Percentiles rank a stretch among this genome's conserved stretches.
Evolutionary conservation across 2,329 filamentous ascomycete genomes (phyloP).

Genomic region (Didymella pomorum): DNA sequence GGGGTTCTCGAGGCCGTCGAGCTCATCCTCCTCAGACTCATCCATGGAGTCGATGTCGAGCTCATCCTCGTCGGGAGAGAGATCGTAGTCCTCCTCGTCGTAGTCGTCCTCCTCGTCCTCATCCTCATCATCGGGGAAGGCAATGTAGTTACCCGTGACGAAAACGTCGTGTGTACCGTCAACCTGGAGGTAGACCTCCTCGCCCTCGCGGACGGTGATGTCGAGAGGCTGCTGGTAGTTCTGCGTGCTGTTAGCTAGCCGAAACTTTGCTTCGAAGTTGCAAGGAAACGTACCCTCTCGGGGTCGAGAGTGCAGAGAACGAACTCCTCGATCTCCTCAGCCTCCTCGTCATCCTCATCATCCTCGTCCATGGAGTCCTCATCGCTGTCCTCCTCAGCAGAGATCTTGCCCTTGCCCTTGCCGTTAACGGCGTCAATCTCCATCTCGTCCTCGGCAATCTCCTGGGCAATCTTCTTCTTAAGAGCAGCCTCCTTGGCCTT

Average conservation of each 20-base stretch:
- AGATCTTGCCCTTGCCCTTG: conserved; percentile 63
- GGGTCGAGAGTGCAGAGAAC: conserved; percentile 96
- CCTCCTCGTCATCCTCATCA: conserved; percentile 48
- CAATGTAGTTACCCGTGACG: conserved; percentile 95
- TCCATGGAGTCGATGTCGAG: conserved; percentile 62
- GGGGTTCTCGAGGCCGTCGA: conserved; percentile 73
- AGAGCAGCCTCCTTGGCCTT: conserved; percentile 82
- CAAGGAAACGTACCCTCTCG: conserved; percentile 74
- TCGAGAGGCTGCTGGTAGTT: conserved; percentile 95
- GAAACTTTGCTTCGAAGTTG: not conserved
- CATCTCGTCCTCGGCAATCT: conserved; percentile 74
- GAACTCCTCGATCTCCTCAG: conserved; percentile 75
- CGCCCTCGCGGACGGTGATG: conserved; percentile 86
- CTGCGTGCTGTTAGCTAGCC: conserved; percentile 60
- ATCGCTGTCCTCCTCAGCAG: conserved; percentile 74
- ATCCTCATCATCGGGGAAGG: conserved; percentile 69
- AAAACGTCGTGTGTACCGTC: conserved; percentile 88
- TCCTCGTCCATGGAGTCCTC: conserved; percentile 52
- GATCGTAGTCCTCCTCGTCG: conserved; percentile 70
- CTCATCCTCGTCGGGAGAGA: conserved; percentile 81
- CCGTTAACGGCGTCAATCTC: conserved; percentile 68
- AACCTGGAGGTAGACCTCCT: conserved; percentile 92
- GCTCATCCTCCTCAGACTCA: conserved; percentile 58
- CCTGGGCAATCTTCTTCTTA: conserved; percentile 78
- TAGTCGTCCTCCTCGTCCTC: conserved; percentile 68